phyloP scores from a whole-genome alignment of 345 rosid species.

The Populus ilicifolia region DNA sequence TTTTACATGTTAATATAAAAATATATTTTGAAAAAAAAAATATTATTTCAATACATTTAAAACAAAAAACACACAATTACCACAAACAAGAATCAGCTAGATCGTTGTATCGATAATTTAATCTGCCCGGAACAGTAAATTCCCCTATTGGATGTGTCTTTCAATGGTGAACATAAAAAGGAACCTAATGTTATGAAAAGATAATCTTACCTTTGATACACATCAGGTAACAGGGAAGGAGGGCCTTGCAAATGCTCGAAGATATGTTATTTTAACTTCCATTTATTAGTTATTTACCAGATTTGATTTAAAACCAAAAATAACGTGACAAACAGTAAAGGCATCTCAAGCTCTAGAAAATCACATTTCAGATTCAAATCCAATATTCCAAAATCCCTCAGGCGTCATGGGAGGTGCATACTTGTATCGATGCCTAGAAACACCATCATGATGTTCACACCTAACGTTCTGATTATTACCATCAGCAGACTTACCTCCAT shows the following conservation, averaged over 20 bases:
- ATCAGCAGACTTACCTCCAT: slow-evolving; percentile 30
- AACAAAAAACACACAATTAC: too few relatives aligned
- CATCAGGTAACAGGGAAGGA: not conserved
- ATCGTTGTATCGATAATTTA: too few relatives aligned
- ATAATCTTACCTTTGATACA: not conserved
- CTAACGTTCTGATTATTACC: slow-evolving; percentile 36
- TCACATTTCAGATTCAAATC: slow-evolving; percentile 92
- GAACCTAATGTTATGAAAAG: not conserved
- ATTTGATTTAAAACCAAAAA: not conserved
- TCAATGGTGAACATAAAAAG: not conserved
- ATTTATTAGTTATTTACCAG: not conserved
- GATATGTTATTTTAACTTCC: not conserved
- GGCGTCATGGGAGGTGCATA: slow-evolving; percentile 84
- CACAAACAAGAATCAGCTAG: too few relatives aligned
- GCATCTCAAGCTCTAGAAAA: slow-evolving; percentile 1
- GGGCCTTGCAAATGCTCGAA: not conserved
- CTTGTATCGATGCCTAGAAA: slow-evolving; percentile 86
- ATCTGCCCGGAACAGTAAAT: not conserved
- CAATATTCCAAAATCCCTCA: slow-evolving; percentile 95
- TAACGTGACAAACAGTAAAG: not conserved
- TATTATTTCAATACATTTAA: too few relatives aligned
- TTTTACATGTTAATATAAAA: too few relatives aligned
- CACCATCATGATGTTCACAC: slow-evolving; percentile 92
- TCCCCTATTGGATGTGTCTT: not conserved
- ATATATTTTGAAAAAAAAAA: too few relatives aligned